A percentile compares a stretch with the other conserved stretches of the same genome.
Evolutionary conservation across 371 early-diverging fungal genomes (phyloP).

Genomic region (Ecytonucleospora hepatopenaei): DNA sequence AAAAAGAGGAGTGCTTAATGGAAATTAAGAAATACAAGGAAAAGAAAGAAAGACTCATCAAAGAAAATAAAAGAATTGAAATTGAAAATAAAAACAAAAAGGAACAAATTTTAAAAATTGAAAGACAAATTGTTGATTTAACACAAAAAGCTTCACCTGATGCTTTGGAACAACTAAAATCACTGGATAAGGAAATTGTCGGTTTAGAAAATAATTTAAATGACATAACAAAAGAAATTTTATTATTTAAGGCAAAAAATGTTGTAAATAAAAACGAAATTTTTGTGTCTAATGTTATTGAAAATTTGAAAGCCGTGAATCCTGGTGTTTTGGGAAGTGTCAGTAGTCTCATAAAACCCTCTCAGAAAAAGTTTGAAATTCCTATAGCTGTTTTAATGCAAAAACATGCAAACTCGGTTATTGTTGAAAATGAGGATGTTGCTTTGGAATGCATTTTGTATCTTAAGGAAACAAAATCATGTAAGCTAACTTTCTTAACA

Average conservation of each 20-base stretch:
- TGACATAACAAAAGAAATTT: slow-evolving; percentile 25
- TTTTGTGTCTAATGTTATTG: slow-evolving; percentile 63
- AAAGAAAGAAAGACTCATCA: slow-evolving; percentile 5
- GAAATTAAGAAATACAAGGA: slow-evolving; percentile 29
- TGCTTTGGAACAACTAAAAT: not conserved
- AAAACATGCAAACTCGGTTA: slow-evolving; percentile 59
- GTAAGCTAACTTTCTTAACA: slow-evolving; percentile 72
- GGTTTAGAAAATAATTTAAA: slow-evolving; percentile 65
- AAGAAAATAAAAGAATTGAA: slow-evolving; percentile 2
- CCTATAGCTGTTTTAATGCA: slow-evolving; percentile 64
- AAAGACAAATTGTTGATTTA: not conserved
- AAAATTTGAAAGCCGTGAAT: slow-evolving; percentile 23
- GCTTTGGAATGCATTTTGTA: slow-evolving; percentile 64
- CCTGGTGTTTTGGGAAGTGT: slow-evolving; percentile 77
- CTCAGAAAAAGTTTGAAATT: slow-evolving; percentile 73
- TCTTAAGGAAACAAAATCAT: slow-evolving; percentile 75
- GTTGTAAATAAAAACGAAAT: slow-evolving; percentile 68
- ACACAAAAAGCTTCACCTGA: not conserved
- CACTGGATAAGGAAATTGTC: slow-evolving; percentile 62
- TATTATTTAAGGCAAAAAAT: slow-evolving; percentile 63
- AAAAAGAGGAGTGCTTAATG: slow-evolving; percentile 22
- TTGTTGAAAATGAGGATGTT: slow-evolving; percentile 59
- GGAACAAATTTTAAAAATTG: not conserved
- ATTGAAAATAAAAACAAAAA: not conserved
- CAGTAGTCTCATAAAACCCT: slow-evolving; percentile 74